Evolutionary conservation across 2,329 filamentous ascomycete species (phyloP).

Genomic region (Boeremia exigua): DNA sequence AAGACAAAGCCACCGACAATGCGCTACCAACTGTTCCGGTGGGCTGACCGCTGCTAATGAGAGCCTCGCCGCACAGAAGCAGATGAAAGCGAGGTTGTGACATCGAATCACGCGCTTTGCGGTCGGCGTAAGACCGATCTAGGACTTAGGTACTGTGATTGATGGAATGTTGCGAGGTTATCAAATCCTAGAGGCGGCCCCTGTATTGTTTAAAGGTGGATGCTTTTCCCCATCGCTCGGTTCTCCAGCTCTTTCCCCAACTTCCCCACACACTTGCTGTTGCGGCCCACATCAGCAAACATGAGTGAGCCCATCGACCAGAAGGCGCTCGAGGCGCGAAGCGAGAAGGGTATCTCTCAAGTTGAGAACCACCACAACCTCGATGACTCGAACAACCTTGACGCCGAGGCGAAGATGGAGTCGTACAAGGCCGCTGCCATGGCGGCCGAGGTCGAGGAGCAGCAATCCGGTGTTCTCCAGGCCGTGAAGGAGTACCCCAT

Average conservation of each 20-base stretch:
- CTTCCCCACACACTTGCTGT: conserved; percentile 22
- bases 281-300: conserved; percentile 26
- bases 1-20: conserved; percentile 19
- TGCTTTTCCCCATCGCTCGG: conserved; percentile 12
- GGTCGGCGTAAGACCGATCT: conserved; percentile 23
- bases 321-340: conserved; percentile 22
- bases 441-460: conserved; percentile 63
- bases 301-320: conserved; percentile 30
- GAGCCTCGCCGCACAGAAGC: conserved; percentile 21
- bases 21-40: conserved; percentile 26
- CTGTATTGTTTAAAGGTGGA: conserved; percentile 29
- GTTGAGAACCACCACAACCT: conserved; percentile 28
- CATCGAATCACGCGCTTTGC: conserved; percentile 21
- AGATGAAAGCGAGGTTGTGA: conserved; percentile 20
- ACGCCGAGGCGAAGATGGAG: conserved; percentile 45
- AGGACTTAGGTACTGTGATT: conserved; percentile 25
- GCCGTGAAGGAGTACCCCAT: conserved; percentile 60
- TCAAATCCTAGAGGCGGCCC: conserved; percentile 19
- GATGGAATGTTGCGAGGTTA: conserved; percentile 26
- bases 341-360: conserved; percentile 32
- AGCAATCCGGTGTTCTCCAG: conserved; percentile 57
- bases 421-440: conserved; percentile 61
- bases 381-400: conserved; percentile 27
- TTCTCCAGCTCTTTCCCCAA: conserved; percentile 27
- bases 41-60: conserved; percentile 27